Percentiles rank a stretch among this genome's conserved stretches.
phyloP scores from a whole-genome alignment of 23 red algal species.

The Gracilariopsis chorda region DNA sequence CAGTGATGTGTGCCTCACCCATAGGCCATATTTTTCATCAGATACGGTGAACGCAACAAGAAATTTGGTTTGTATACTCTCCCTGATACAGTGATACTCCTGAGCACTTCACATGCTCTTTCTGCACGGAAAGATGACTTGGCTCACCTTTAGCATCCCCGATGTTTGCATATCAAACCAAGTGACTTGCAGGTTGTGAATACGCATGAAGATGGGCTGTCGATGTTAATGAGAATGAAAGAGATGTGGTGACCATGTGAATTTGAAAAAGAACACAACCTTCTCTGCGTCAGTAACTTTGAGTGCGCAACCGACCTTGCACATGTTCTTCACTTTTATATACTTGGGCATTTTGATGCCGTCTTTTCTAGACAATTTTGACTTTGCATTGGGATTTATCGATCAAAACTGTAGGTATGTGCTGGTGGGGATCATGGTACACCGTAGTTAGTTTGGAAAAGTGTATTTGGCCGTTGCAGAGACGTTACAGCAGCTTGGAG shows the following conservation, averaged over 20 bases:
- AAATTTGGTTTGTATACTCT: neutral
- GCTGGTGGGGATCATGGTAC: neutral
- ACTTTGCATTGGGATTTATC: constrained; percentile 2
- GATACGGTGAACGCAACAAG: neutral
- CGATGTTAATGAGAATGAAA: neutral
- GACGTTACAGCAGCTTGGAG: neutral
- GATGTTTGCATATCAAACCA: neutral
- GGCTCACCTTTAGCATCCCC: constrained; percentile 8
- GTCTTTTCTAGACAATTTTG: constrained; percentile 11
- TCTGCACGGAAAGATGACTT: neutral
- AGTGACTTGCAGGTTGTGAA: neutral
- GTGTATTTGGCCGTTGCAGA: neutral
- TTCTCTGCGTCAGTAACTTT: neutral
- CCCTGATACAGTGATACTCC: neutral
- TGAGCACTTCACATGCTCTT: neutral
- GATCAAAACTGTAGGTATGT: too few relatives aligned
- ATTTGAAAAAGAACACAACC: constrained; percentile 31
- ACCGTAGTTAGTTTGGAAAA: neutral
- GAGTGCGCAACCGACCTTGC: neutral
- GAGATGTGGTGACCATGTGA: neutral
- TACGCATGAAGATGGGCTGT: constrained; percentile 1
- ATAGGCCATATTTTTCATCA: neutral
- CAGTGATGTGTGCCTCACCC: neutral
- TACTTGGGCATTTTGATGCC: neutral
- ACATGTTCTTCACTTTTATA: neutral